These are phyloP conservation scores for Penicillium sp. DNA, from an alignment of 2,329 filamentous ascomycete species.

Conservation along the genomic window DNA sequence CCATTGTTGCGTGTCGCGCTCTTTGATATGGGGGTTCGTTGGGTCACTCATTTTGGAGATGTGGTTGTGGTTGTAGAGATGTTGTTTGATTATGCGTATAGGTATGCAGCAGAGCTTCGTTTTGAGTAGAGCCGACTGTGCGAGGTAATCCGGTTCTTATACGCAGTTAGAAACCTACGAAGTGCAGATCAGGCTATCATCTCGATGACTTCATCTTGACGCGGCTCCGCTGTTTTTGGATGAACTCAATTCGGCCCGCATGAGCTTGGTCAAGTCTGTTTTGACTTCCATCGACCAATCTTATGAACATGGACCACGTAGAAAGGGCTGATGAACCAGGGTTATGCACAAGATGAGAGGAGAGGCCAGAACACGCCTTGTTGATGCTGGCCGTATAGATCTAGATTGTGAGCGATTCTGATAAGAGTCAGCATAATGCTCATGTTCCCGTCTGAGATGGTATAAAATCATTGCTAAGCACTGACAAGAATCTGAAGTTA, in stretches of 20 bases:
- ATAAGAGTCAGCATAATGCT: too few relatives aligned
- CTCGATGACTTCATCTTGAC: slow-evolving; percentile 33
- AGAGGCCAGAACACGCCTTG: too few relatives aligned
- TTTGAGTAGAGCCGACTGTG: too few relatives aligned
- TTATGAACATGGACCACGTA: too few relatives aligned
- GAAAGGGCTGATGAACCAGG: neutral
- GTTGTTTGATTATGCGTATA: neutral
- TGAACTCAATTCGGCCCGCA: neutral
- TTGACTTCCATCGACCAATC: neutral
- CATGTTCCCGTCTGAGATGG: too few relatives aligned
- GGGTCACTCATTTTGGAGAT: slow-evolving; percentile 39
- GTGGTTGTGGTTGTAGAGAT: neutral
- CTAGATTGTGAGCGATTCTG: too few relatives aligned
- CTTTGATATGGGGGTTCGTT: slow-evolving; percentile 51
- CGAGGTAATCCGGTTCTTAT: too few relatives aligned
- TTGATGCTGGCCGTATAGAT: too few relatives aligned
- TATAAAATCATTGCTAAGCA: too few relatives aligned
- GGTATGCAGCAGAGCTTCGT: too few relatives aligned
- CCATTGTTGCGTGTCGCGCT: slow-evolving; percentile 53
- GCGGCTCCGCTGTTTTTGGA: slow-evolving; percentile 8
- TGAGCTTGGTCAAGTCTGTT: slow-evolving; percentile 1
- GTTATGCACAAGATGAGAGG: too few relatives aligned
- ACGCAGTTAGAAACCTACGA: neutral
- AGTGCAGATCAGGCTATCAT: slow-evolving; percentile 7
- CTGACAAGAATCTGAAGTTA: too few relatives aligned